Evolutionary conservation across 306 rosid species (phyloP), one percentile per base, ranked within the genome.

Genomic region (Notholithocarpus densiflorus): DNA sequence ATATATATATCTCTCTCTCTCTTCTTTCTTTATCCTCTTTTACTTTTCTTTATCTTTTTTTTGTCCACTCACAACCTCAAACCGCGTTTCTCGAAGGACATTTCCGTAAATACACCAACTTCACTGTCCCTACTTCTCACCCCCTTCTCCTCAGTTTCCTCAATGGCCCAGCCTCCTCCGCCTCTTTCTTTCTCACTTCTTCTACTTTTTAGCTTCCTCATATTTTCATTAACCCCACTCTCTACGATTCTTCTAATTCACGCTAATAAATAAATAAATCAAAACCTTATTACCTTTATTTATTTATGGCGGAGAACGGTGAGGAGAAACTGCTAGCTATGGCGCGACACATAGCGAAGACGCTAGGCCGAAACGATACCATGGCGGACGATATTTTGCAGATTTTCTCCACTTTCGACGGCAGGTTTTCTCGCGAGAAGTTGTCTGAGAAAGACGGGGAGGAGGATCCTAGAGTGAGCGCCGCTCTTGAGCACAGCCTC

Each of bases 331-430:
- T 90, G 70, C 72, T 95, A 13, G 98, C 98, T 27, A 82, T 95
- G 77, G 99, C 96, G 78, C 91, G 99, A 54, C 99, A 95, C 92
- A 91, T 95, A 73, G 99, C 99, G 18, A 95, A 91, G 75, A 93
- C 99, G 6, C 86, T 95, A 24, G 99, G 97, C 31, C 87, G 81
- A 65, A 89, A 95, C 80, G 90, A 76, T 65, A 82, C 83, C 66
- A 95, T 91, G 97, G 92, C 96, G 1, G 97, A 91, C 81, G 99
- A 95, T 85, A 93, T 95, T 34, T 81, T 95, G 13, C 96, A 95
- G 81, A 95, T 95, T 27, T 90, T 95, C 75, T 95, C 98, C 13
- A 95, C 86, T 80, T 95, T 93, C 81, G 99, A 95, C 75, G 94
- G 97, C 29, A 84, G 99, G 72, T 95, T 95, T 82, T 93, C 99